A percentile compares a stretch with the other conserved stretches of the same genome.
Evolutionary conservation across 2,329 filamentous ascomycete species (phyloP).

Genomic region (Trichoderma atrobrunneum): DNA sequence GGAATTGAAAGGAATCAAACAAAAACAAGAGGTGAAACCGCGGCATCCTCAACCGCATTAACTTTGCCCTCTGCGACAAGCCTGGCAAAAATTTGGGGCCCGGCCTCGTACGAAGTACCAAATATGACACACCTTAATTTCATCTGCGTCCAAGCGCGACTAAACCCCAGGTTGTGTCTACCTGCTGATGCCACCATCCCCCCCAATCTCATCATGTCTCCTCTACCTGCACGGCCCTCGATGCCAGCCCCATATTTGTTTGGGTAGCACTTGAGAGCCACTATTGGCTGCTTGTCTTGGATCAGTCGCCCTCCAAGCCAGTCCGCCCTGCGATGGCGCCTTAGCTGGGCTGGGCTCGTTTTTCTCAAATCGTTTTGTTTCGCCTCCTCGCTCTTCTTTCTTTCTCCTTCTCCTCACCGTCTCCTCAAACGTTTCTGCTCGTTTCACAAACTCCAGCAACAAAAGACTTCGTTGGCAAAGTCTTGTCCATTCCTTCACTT

Average conservation of each 20-base stretch:
- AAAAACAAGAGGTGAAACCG: slow-evolving; percentile 2
- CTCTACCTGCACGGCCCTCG: neutral
- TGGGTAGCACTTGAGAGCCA: slow-evolving; percentile 12
- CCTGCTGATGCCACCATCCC: neutral
- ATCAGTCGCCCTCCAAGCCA: slow-evolving; percentile 3
- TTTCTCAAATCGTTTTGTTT: neutral
- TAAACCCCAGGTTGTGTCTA: slow-evolving; percentile 1
- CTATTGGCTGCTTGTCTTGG: neutral
- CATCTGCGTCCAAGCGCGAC: slow-evolving; percentile 5
- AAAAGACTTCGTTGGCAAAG: slow-evolving; percentile 23
- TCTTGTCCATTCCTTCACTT: slow-evolving; percentile 14
- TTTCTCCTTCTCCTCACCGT: neutral
- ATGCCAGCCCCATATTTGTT: slow-evolving; percentile 5
- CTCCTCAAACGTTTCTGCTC: slow-evolving; percentile 6
- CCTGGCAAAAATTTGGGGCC: neutral
- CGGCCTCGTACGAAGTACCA: neutral
- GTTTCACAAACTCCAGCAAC: neutral
- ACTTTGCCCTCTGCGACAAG: slow-evolving; percentile 1
- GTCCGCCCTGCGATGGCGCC: slow-evolving; percentile 17
- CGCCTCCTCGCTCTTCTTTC: neutral
- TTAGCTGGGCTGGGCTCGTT: neutral
- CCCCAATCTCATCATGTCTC: neutral
- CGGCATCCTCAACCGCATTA: neutral
- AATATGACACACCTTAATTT: slow-evolving; percentile 20
- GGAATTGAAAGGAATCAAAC: neutral